phyloP scores from a whole-genome alignment of 2,329 filamentous ascomycete species.

The Colletotrichum cordylinicola region DNA sequence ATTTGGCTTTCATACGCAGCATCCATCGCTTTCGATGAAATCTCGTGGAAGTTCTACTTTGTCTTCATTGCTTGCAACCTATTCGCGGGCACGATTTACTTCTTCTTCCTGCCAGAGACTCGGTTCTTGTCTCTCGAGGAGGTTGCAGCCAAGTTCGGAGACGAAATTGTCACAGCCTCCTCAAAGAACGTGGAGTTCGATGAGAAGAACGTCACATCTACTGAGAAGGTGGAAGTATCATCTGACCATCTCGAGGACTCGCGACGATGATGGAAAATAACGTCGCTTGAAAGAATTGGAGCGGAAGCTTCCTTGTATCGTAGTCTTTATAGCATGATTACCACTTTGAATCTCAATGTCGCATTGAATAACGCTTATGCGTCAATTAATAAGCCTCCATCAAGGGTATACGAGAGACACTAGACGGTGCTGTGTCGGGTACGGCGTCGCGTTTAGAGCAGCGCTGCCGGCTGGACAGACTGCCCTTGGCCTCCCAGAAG shows the following conservation, averaged over 20 bases:
- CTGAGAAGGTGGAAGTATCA: background rate
- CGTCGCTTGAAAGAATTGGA: fast-evolving
- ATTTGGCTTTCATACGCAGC: constrained; percentile 35
- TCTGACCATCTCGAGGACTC: background rate
- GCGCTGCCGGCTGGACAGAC: background rate
- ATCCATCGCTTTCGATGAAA: constrained; percentile 30
- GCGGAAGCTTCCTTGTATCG: fast-evolving
- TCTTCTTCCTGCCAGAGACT: constrained; percentile 40
- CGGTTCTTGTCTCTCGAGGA: constrained; percentile 36
- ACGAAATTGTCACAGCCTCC: constrained; percentile 19
- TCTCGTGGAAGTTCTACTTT: constrained; percentile 36
- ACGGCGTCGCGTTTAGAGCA: background rate
- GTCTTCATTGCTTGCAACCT: constrained; percentile 37
- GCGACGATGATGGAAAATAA: background rate
- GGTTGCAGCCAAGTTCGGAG: constrained; percentile 37
- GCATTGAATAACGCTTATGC: fast-evolving
- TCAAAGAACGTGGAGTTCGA: background rate
- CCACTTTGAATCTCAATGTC: fast-evolving
- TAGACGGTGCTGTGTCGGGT: fast-evolving
- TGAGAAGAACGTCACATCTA: background rate
- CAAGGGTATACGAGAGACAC: fast-evolving
- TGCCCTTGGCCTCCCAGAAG: background rate
- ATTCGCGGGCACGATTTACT: constrained; percentile 33
- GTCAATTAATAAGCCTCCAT: background rate
- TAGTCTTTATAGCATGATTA: background rate